Percentiles rank a stretch among this genome's conserved stretches.
Evolutionary conservation across 2,329 filamentous ascomycete species (phyloP).

Genomic region (Alternaria consortialis): DNA sequence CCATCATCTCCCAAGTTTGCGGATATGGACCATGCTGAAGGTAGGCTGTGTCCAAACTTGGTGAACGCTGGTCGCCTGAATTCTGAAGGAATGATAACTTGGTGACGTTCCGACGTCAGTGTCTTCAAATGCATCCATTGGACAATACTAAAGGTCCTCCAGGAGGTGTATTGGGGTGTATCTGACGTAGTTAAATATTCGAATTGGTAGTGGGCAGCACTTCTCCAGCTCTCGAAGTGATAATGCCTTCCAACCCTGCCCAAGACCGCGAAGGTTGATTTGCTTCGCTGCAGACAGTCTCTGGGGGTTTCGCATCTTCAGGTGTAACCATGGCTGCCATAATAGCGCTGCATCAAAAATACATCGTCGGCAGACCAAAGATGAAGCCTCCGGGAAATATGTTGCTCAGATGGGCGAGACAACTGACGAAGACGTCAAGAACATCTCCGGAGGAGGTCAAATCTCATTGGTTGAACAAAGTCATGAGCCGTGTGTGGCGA

Average conservation of each 20-base stretch:
- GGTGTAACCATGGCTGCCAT: constrained; percentile 25
- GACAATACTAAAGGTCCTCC: neutral
- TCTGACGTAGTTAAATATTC: neutral
- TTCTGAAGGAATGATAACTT: neutral
- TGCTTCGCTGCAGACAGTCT: neutral
- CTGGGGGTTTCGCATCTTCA: constrained; percentile 10
- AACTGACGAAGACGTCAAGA: constrained; percentile 28
- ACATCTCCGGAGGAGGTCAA: constrained; percentile 31
- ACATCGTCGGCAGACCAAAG: constrained; percentile 28
- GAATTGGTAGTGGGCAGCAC: constrained; percentile 22
- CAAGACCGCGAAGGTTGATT: constrained; percentile 23
- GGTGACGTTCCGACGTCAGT: neutral
- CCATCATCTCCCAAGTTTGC: neutral
- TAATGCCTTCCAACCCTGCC: constrained; percentile 19
- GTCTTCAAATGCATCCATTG: neutral
- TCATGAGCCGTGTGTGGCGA: neutral
- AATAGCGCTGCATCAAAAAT: constrained; percentile 33
- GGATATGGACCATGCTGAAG: constrained; percentile 15
- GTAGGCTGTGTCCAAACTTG: constrained; percentile 20
- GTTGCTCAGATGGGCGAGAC: constrained; percentile 17
- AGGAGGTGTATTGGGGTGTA: neutral
- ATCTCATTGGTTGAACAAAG: constrained; percentile 4
- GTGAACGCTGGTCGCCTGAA: neutral
- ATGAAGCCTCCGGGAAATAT: constrained; percentile 26
- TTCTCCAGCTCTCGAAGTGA: constrained; percentile 28